Base-by-base conservation (phyloP, 2,329 filamentous ascomycete genomes). In the Penicillium sp. region DNA sequence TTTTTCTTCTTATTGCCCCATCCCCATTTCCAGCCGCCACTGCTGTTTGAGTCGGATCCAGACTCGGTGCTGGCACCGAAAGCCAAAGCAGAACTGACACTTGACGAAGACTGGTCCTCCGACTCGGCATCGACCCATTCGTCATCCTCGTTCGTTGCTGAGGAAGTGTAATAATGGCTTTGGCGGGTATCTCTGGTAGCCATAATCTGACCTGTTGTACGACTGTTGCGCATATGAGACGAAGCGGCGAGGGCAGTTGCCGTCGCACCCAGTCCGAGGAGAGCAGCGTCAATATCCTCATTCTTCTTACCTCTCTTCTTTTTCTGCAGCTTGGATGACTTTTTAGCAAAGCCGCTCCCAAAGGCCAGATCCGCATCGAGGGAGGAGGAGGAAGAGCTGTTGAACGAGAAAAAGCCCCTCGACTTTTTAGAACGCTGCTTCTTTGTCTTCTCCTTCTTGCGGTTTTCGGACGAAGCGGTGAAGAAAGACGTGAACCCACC, bases 291-390 rank as follows among this genome's bases (percentile, higher is more conserved):
- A 7, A 81, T 76, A 50, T 78, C 72, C 37, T 67, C 60, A 6
- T 66, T 59, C 39, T 72, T 67, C 47, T 73, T 67, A 45, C 64
- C 57, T 57, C 68, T 73, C 58, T 69, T 64, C 57, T 65, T 71
- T 59, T 66, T 70, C 51, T 65, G 68, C 15, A 76, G 75, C 61
- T 81, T 81, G 49, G 66, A 69, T 14, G 69, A 61, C 42, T 73
- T 74, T 38, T 71, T 74, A 2, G 76, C 60, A 38, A 74, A 88
- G 15, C 86, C 87, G 56, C 78, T 81, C 10, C 88, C 88, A 70
- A 90, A 90, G 10, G 88, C 88, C 61, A 90, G 76, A 69, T 91
- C 88, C 20, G 84, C 85, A 72, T 89, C 86, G 56, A 89, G 80
- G 0, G 87, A 89, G 0, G 87, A 89, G 2, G 86, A 88, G 1